Percentiles rank a stretch among this genome's conserved stretches.
phyloP scores from a whole-genome alignment of 1,284 basidiomycete genomes.

The Boletus semigastroideus region DNA sequence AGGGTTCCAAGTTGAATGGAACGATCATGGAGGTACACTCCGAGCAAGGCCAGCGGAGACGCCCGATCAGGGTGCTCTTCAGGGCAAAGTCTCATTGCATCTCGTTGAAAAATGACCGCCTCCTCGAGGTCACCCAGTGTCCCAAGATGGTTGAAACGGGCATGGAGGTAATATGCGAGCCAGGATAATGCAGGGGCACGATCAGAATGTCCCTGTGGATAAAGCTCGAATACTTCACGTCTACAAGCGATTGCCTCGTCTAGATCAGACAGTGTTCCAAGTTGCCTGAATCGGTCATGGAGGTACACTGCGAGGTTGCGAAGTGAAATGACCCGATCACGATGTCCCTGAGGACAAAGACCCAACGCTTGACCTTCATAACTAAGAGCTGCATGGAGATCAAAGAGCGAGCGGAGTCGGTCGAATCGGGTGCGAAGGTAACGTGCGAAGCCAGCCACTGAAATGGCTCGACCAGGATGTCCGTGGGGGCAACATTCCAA shows the following conservation, averaged over 20 bases:
- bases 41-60: background rate
- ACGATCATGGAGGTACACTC: background rate
- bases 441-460: background rate
- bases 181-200: too few species aligned
- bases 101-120: too few species aligned
- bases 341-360: background rate
- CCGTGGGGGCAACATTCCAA: too few species aligned
- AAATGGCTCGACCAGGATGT: background rate
- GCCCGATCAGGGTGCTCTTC: too few species aligned
- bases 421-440: background rate
- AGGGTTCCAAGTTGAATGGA: background rate
- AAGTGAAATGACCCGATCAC: background rate
- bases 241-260: background rate
- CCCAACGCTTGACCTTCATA: background rate
- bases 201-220: too few species aligned
- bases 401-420: background rate
- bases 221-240: background rate
- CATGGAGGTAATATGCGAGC: too few species aligned
- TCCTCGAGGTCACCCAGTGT: background rate
- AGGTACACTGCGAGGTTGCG: background rate
- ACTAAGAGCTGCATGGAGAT: background rate
- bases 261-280: background rate
- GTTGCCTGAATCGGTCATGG: too few species aligned
- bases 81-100: too few species aligned
- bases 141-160: too few species aligned